These are phyloP conservation scores for Chlamydomonas applanata DNA, from an alignment of 139 green algal genomes.

Conservation along the genomic window DNA sequence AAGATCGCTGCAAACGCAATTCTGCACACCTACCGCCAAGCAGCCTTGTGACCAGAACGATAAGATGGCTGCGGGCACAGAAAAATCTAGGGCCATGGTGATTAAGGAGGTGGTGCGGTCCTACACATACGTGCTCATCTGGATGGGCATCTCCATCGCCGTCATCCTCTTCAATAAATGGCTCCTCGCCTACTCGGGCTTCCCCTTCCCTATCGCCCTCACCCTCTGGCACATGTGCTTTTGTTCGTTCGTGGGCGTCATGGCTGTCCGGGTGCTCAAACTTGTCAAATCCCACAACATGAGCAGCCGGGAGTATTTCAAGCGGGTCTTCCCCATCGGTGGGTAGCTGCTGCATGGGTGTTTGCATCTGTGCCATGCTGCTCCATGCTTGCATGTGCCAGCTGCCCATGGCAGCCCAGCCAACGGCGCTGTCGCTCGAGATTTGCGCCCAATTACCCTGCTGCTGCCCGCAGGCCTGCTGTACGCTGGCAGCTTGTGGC, in stretches of 20 bases:
- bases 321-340: slow-evolving; percentile 71
- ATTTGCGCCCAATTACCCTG: slow-evolving; percentile 39
- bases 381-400: not conserved
- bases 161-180: slow-evolving; percentile 98
- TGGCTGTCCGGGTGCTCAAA: slow-evolving; percentile 58
- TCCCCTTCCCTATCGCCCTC: slow-evolving; percentile 89
- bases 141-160: slow-evolving; percentile 70
- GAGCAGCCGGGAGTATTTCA: slow-evolving; percentile 63
- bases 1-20: no score
- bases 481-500: slow-evolving; percentile 91
- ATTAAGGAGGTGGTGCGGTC: slow-evolving; percentile 44
- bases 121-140: slow-evolving; percentile 77
- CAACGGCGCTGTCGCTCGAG: not conserved
- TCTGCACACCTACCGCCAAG: no score
- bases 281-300: slow-evolving; percentile 77
- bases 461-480: slow-evolving; percentile 59
- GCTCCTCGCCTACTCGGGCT: slow-evolving; percentile 81
- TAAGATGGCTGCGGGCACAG: not conserved
- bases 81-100: slow-evolving; percentile 26
- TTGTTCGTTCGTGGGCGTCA: slow-evolving; percentile 72
- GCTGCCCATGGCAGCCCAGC: not conserved
- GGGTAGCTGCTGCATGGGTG: not conserved
- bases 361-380: not conserved
- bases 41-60: not conserved
- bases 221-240: slow-evolving; percentile 91